Percentiles rank a stretch among this genome's conserved stretches.
These are phyloP conservation scores for Aspergillus pseudoglaucus DNA, from an alignment of 2,329 filamentous ascomycete genomes.

Conservation along the genomic window DNA sequence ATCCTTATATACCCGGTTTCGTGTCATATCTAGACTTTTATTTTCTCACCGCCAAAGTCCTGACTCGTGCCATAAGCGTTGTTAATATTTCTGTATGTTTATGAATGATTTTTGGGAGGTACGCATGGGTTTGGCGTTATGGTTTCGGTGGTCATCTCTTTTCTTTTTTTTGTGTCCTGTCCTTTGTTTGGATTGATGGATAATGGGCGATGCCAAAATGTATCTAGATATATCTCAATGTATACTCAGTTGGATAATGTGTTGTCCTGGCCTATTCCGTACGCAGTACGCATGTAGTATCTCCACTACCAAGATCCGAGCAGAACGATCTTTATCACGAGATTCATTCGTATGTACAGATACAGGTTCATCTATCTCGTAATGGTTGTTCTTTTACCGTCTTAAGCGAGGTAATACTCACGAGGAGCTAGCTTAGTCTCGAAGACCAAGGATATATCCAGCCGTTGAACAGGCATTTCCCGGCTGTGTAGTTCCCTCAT, in stretches of 20 bases:
- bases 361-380: no score
- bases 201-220: slow-evolving; percentile 6
- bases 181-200: slow-evolving; percentile 8
- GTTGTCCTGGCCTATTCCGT: not conserved
- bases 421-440: no score
- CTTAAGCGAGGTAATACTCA: no score
- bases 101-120: slow-evolving; percentile 24
- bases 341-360: no score
- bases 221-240: slow-evolving; percentile 16
- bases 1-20: slow-evolving; percentile 14
- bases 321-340: no score
- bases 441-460: no score
- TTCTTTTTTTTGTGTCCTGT: slow-evolving; percentile 7
- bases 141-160: slow-evolving; percentile 10
- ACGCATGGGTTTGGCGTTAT: slow-evolving; percentile 32
- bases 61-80: slow-evolving; percentile 15
- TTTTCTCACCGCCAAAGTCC: slow-evolving; percentile 1
- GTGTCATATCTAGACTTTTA: slow-evolving; percentile 1
- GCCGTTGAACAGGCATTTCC: no score
- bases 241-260: slow-evolving; percentile 9
- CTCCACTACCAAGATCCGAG: no score
- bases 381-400: no score
- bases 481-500: no score
- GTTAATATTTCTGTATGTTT: slow-evolving; percentile 24
- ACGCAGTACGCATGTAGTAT: not conserved